Evolutionary conservation across 306 rosid genomes (phyloP).

Genomic region (Myrica gale): DNA sequence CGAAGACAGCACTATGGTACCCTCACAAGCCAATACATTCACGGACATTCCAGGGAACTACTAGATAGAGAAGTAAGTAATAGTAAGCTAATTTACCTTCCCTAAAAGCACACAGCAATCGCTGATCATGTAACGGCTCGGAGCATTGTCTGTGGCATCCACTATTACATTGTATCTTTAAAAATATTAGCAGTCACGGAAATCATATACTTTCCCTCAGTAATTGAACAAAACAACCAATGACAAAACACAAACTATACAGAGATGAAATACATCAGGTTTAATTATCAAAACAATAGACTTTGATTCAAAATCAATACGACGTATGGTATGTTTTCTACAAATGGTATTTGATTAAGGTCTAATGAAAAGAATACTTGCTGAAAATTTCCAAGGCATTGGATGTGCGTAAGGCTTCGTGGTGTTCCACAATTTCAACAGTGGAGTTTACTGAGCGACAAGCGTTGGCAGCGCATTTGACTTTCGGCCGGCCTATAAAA

Average conservation of each 20-base stretch:
- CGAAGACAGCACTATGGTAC: too few relatives aligned
- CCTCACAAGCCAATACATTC: too few relatives aligned
- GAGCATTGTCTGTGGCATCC: conserved; percentile 98
- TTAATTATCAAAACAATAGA: too few relatives aligned
- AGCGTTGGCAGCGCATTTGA: conserved; percentile 80
- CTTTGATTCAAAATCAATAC: too few relatives aligned
- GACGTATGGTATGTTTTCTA: too few relatives aligned
- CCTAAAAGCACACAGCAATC: conserved; percentile 97
- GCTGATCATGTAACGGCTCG: conserved; percentile 89
- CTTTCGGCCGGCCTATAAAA: conserved; percentile 89
- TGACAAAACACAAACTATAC: too few relatives aligned
- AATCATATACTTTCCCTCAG: conserved; percentile 8
- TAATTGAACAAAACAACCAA: neutral
- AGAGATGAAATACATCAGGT: too few relatives aligned
- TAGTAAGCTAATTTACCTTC: conserved; percentile 55
- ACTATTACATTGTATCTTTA: conserved; percentile 76
- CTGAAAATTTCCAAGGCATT: conserved; percentile 82
- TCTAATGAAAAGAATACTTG: conserved; percentile 58
- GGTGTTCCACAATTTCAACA: conserved; percentile 70
- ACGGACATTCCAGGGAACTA: too few relatives aligned
- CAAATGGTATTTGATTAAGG: neutral
- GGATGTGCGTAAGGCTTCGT: conserved; percentile 78
- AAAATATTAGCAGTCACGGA: conserved; percentile 43
- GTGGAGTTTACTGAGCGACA: conserved; percentile 84
- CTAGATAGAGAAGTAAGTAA: too few relatives aligned